phyloP scores from a whole-genome alignment of 2,329 filamentous ascomycete species.

The Xylariaceae sp. region DNA sequence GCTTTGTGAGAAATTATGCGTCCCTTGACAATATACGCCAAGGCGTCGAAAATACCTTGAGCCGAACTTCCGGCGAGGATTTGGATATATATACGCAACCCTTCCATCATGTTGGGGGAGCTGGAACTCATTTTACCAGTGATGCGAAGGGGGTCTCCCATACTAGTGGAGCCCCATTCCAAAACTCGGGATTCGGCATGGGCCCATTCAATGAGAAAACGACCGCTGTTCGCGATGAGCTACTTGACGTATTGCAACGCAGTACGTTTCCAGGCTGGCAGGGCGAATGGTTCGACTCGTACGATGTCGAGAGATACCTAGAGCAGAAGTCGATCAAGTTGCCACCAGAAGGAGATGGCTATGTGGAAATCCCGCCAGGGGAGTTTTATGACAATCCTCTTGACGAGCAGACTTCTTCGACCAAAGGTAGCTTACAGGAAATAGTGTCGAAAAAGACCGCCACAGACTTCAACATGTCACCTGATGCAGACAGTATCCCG shows the following conservation, averaged over 20 bases:
- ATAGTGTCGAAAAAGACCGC: background rate
- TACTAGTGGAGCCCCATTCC: slow-evolving; percentile 26
- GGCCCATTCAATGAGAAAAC: slow-evolving; percentile 46
- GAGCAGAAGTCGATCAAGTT: slow-evolving; percentile 59
- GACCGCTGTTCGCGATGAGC: slow-evolving; percentile 39
- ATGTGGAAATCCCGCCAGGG: slow-evolving; percentile 50
- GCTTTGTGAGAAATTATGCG: slow-evolving; percentile 63
- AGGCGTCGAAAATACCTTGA: slow-evolving; percentile 37
- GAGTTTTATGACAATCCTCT: slow-evolving; percentile 35
- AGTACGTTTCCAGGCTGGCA: slow-evolving; percentile 59
- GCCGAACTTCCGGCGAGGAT: slow-evolving; percentile 36
- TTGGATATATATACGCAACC: slow-evolving; percentile 58
- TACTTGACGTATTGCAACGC: slow-evolving; percentile 45
- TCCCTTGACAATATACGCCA: slow-evolving; percentile 44
- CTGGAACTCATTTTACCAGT: slow-evolving; percentile 59
- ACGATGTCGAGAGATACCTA: slow-evolving; percentile 74
- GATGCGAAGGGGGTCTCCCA: slow-evolving; percentile 27
- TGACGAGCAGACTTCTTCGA: background rate
- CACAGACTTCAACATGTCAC: background rate
- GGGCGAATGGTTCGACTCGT: slow-evolving; percentile 71
- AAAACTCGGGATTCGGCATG: slow-evolving; percentile 37
- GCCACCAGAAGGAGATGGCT: slow-evolving; percentile 61
- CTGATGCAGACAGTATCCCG: background rate
- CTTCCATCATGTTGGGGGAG: slow-evolving; percentile 62
- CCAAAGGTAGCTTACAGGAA: slow-evolving; percentile 1